phyloP scores from a whole-genome alignment of 805 yeast species.

The Candida nonsorbophila region DNA sequence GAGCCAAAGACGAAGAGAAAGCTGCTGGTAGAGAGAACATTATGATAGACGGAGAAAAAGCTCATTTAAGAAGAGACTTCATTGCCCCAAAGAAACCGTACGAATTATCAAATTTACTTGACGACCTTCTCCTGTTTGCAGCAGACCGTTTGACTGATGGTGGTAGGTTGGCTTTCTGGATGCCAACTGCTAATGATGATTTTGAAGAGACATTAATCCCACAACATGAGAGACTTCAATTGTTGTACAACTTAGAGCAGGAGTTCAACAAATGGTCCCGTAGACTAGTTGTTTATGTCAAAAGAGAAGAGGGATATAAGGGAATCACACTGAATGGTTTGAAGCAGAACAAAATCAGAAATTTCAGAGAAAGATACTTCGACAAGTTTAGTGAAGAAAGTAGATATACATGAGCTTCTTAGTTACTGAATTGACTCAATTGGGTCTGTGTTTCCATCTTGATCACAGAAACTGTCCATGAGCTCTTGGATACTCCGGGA shows the following conservation, averaged over 20 bases:
- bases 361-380: constrained; percentile 75
- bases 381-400: constrained; percentile 50
- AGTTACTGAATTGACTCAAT: too few species aligned
- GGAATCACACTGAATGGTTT: constrained; percentile 45
- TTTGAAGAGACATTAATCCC: constrained; percentile 67
- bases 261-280: constrained; percentile 93
- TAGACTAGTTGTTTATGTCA: constrained; percentile 73
- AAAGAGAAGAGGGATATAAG: constrained; percentile 45
- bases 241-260: constrained; percentile 74
- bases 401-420: constrained; percentile 11
- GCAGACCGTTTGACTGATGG: constrained; percentile 63
- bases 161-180: constrained; percentile 92
- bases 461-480: too few species aligned
- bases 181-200: constrained; percentile 94
- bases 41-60: constrained; percentile 73
- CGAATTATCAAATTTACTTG: constrained; percentile 67
- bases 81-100: constrained; percentile 92
- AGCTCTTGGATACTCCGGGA: too few species aligned
- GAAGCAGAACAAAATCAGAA: constrained; percentile 41
- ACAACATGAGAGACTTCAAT: constrained; percentile 65
- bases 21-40: constrained; percentile 69
- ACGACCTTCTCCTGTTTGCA: constrained; percentile 72
- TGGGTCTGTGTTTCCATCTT: too few species aligned
- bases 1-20: constrained; percentile 64
- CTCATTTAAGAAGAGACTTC: constrained; percentile 74